A percentile compares a stretch with the other conserved stretches of the same genome.
These are phyloP conservation scores for Microstegium vimineum DNA, from an alignment of 176 grass and related monocot genomes.

Conservation along the genomic window DNA sequence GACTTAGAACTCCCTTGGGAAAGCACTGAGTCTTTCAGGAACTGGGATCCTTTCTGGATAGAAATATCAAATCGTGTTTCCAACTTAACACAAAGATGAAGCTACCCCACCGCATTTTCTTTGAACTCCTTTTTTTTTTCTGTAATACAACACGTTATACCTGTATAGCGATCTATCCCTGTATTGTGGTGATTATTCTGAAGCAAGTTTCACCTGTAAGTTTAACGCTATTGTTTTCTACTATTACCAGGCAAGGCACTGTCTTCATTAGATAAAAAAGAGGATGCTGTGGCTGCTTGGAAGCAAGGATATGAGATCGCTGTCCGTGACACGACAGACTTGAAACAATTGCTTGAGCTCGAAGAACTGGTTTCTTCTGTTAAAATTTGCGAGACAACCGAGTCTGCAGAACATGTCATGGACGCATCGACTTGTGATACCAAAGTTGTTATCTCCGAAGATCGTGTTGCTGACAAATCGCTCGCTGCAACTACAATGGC, in stretches of 20 bases:
- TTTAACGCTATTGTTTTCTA: slow-evolving; percentile 1
- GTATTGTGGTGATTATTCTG: background rate
- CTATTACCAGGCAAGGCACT: slow-evolving; percentile 72
- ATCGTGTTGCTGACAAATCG: slow-evolving; percentile 37
- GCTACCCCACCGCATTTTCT: background rate
- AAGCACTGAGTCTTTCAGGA: background rate
- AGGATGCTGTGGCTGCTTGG: slow-evolving; percentile 77
- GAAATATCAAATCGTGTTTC: background rate
- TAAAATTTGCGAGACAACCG: slow-evolving; percentile 41
- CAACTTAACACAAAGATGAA: background rate
- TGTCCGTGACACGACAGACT: slow-evolving; percentile 64
- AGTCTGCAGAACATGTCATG: slow-evolving; percentile 34
- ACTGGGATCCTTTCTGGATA: background rate
- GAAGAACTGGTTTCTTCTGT: slow-evolving; percentile 71
- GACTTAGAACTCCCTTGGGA: background rate
- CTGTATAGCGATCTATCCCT: background rate
- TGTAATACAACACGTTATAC: background rate
- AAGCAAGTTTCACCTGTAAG: background rate
- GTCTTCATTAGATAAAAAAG: slow-evolving; percentile 68
- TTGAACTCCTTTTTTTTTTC: background rate
- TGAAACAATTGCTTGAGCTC: slow-evolving; percentile 87
- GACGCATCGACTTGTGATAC: slow-evolving; percentile 73
- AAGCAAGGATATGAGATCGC: slow-evolving; percentile 86
- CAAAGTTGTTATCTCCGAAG: slow-evolving; percentile 93
- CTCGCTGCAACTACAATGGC: slow-evolving; percentile 22